phyloP scores from a whole-genome alignment of 768 basidiomycete genomes.

The Podaxis sp. region DNA sequence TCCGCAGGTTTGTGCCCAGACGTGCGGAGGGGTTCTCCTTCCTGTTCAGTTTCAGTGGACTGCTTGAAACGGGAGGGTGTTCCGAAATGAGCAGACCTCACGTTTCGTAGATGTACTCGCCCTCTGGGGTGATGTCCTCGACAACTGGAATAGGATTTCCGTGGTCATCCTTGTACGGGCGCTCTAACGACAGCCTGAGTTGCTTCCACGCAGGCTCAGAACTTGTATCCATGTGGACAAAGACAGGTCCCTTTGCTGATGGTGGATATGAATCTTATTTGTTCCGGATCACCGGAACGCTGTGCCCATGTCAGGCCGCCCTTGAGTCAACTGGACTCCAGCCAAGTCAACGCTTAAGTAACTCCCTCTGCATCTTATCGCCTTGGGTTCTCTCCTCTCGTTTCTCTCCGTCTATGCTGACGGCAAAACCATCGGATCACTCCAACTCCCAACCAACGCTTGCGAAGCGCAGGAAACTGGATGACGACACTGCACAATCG shows the following conservation, averaged over 20 bases:
- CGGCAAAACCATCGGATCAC: constrained; percentile 35
- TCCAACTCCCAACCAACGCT: constrained; percentile 24
- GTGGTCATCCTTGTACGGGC: constrained; percentile 76
- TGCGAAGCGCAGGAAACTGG: constrained; percentile 58
- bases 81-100: constrained; percentile 31
- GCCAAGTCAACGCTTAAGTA: constrained; percentile 8
- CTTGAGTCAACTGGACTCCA: not conserved
- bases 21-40: constrained; percentile 51
- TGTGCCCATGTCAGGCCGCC: not conserved
- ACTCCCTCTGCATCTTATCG: constrained; percentile 1
- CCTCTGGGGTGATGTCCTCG: constrained; percentile 66
- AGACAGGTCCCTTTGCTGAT: constrained; percentile 2
- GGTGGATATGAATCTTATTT: constrained; percentile 3
- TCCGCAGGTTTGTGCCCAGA: constrained; percentile 60
- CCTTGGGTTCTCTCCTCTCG: not conserved
- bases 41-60: constrained; percentile 25
- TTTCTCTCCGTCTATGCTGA: constrained; percentile 20
- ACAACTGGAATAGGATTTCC: constrained; percentile 59
- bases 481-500: constrained; percentile 49
- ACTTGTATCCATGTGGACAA: constrained; percentile 6
- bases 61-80: constrained; percentile 13
- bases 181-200: constrained; percentile 66
- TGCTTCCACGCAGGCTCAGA: constrained; percentile 48
- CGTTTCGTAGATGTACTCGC: constrained; percentile 70
- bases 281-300: constrained; percentile 9